Percentiles rank a stretch among this genome's conserved stretches.
Conservation (phyloP, 1,139 yeast genomes). For the Suhomyces panamericanus region DNA sequence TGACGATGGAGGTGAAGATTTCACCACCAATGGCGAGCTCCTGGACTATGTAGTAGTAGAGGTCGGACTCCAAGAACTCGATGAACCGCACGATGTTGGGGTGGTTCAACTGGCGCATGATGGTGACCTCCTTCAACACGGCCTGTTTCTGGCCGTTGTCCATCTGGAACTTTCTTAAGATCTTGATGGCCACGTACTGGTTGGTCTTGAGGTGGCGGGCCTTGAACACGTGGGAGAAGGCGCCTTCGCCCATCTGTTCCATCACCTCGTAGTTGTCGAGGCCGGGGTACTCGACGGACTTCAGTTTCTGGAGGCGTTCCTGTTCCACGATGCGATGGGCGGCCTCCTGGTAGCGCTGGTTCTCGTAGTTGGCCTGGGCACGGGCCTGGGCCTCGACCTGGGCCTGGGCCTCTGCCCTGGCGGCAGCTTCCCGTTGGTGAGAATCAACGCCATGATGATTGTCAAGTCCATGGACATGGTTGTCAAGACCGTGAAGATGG, state of each 20-base stretch:
- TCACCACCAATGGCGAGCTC: conserved; percentile 59
- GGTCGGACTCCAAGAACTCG: conserved; percentile 49
- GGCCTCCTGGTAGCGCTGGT: conserved; percentile 47
- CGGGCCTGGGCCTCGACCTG: conserved; percentile 11
- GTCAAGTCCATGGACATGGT: too few species aligned
- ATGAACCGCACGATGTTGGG: conserved; percentile 50
- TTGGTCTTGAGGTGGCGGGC: conserved; percentile 51
- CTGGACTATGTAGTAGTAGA: conserved; percentile 53
- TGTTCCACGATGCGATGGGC: conserved; percentile 66
- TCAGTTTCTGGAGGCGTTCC: conserved; percentile 46
- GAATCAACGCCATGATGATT: too few species aligned
- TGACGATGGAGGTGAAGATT: conserved; percentile 56
- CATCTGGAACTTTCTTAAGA: conserved; percentile 57
- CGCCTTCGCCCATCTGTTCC: conserved; percentile 72
- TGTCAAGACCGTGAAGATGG: too few species aligned
- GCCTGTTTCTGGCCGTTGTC: conserved; percentile 54
- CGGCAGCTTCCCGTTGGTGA: conserved; percentile 3
- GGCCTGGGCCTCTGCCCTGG: conserved; percentile 10
- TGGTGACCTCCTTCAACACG: conserved; percentile 57
- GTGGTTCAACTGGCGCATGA: conserved; percentile 55
- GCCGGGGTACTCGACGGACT: conserved; percentile 43
- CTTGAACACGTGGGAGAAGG: conserved; percentile 84
- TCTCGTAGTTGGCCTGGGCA: conserved; percentile 14
- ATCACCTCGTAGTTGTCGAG: conserved; percentile 47
- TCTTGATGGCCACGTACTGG: conserved; percentile 59